Base-by-base conservation (phyloP, 768 basidiomycete genomes). In the Pisolithus tinctorius region DNA sequence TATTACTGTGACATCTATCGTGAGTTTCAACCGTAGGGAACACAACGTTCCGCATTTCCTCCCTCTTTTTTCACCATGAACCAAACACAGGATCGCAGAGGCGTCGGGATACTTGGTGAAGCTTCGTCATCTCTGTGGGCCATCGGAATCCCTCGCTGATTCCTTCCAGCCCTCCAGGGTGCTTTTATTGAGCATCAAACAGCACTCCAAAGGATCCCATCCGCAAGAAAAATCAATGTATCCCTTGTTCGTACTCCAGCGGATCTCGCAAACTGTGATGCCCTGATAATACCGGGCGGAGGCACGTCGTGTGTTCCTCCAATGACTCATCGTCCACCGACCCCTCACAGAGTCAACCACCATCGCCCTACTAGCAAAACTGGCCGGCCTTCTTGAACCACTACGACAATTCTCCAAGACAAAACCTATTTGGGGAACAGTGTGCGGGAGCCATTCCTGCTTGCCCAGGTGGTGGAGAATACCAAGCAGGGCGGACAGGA, bases 371-470 rank as follows among this genome's bases (percentile, higher is more conserved):
- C 75, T 86, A 17, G 89, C 83, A 27, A 77, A 77, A 49, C 75
- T 84, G 27, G 78, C 84, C 0, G 90, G 90, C 0, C 77, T 98
- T 38, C 64, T 93, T 14, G 82, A 86, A n/a, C 91, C 89, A 6
- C 74, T 98, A 4, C 75, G 79, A 36, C 75, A 79, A 36, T 94
- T 93, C 56, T 73, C 84, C n/a, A 72, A 73, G 56, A 65, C 61
- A 1, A 91, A 86, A 62, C 83, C 91, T 0, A 80, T 93, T 2
- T 98, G 93, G 93, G 94, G 94, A 3, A 96, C 93, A 0, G n/a
- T 98, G 94, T 67, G 94, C 94, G 0, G 94, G 95, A 10, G 93
- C 93, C 38, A 96, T 97, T n/a, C 48, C 73, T 97, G 17, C 79
- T 97, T 43, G 79, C 93, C 2, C 76, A 84, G 55, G 70, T 75